Evolutionary conservation across 179 eudicot genomes (phyloP).

Genomic region (Heliamphora pulchella): DNA sequence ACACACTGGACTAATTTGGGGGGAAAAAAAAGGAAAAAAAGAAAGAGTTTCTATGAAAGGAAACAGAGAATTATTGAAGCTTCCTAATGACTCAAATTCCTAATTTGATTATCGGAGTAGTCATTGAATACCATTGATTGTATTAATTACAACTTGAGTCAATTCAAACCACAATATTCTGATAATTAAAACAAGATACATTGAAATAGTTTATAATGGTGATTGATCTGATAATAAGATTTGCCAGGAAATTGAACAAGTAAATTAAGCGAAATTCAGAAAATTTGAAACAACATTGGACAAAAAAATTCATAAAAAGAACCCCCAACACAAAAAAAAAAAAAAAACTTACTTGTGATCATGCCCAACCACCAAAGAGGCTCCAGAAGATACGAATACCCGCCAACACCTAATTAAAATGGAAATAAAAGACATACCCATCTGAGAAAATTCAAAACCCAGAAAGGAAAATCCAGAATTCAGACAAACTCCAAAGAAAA

Average conservation of each 20-base stretch:
- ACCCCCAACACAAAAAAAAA: neutral
- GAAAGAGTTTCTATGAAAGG: neutral
- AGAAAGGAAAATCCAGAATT: constrained; percentile 1
- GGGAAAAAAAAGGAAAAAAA: neutral
- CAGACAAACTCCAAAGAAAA: neutral
- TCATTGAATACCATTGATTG: neutral
- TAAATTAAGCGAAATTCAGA: neutral
- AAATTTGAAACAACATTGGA: neutral
- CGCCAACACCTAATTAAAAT: constrained; percentile 34
- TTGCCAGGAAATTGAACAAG: neutral
- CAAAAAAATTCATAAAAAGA: neutral
- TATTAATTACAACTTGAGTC: neutral
- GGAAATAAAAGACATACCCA: neutral
- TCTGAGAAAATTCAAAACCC: constrained; percentile 5
- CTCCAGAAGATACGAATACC: constrained; percentile 53
- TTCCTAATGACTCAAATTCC: neutral
- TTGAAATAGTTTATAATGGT: neutral
- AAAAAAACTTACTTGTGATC: constrained; percentile 42
- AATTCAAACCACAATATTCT: neutral
- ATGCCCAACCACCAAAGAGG: constrained; percentile 76
- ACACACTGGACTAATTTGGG: neutral
- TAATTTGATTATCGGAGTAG: neutral
- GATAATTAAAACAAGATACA: neutral
- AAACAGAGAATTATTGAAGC: neutral
- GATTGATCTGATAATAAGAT: neutral